A percentile compares a stretch with the other conserved stretches of the same genome.
Conservation (phyloP, 768 basidiomycete genomes). For the Gautieria morchelliformis region DNA sequence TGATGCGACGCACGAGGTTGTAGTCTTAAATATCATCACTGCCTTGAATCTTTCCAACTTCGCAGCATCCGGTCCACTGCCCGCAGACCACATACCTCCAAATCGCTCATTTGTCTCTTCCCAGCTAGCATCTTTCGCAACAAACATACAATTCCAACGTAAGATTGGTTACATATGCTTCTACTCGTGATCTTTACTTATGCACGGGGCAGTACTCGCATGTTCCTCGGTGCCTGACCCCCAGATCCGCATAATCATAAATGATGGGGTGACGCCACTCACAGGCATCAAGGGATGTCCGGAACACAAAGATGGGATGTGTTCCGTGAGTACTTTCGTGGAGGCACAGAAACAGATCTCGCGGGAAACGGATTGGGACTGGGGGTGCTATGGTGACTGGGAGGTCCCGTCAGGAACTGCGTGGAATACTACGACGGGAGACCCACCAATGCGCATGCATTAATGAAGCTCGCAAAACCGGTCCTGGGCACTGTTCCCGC, state of each 20-base stretch:
- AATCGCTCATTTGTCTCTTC: slow-evolving; percentile 18
- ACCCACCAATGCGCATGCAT: slow-evolving; percentile 31
- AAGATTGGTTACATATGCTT: slow-evolving; percentile 16
- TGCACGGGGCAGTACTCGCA: slow-evolving; percentile 17
- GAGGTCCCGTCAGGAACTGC: slow-evolving; percentile 48
- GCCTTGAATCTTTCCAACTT: slow-evolving; percentile 30
- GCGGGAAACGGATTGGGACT: slow-evolving; percentile 25
- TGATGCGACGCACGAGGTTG: slow-evolving; percentile 30
- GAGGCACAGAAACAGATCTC: slow-evolving; percentile 19
- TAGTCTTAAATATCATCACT: slow-evolving; percentile 27
- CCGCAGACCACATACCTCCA: slow-evolving; percentile 16
- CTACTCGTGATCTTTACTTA: not conserved
- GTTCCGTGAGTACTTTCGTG: slow-evolving; percentile 24
- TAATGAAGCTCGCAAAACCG: not conserved
- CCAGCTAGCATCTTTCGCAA: slow-evolving; percentile 30
- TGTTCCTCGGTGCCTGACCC: slow-evolving; percentile 21
- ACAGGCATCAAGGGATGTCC: slow-evolving; percentile 23
- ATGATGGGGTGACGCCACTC: slow-evolving; percentile 27
- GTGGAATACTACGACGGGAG: slow-evolving; percentile 72
- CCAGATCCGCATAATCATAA: slow-evolving; percentile 23
- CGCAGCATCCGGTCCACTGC: slow-evolving; percentile 22
- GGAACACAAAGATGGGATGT: slow-evolving; percentile 24
- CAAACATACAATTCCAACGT: slow-evolving; percentile 67
- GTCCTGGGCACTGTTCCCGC: not conserved
- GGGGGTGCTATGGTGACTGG: slow-evolving; percentile 53